Conservation (phyloP, 1,284 basidiomycete species). For the Chiua sp. region DNA sequence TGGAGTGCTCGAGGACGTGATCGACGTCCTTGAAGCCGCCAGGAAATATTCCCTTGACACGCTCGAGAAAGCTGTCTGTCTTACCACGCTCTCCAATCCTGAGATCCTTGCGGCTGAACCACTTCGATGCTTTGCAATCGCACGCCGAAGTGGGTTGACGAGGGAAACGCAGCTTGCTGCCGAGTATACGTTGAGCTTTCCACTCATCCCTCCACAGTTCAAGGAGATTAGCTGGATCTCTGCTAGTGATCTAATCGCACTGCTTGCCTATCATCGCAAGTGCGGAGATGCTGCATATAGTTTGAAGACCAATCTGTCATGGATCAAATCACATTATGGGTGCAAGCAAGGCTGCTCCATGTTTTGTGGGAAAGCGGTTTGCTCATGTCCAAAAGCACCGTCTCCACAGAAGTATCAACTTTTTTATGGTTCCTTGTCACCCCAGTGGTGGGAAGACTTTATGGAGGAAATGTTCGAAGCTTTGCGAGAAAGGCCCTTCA, state of each 20-base stretch:
- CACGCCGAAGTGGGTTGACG: constrained; percentile 3
- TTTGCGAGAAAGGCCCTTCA: constrained; percentile 8
- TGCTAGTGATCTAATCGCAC: constrained; percentile 19
- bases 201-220: constrained; percentile 19
- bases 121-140: constrained; percentile 26
- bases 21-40: constrained; percentile 22
- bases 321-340: constrained; percentile 25
- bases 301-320: constrained; percentile 10
- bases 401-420: not conserved
- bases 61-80: constrained; percentile 20
- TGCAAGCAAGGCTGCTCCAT: not conserved
- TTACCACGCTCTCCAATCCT: constrained; percentile 16
- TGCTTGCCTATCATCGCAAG: constrained; percentile 26
- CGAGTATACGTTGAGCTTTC: constrained; percentile 16
- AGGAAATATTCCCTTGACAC: constrained; percentile 23
- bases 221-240: constrained; percentile 24
- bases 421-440: not conserved
- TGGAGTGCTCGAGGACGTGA: constrained; percentile 10
- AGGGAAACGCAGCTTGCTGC: constrained; percentile 20
- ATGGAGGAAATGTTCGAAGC: constrained; percentile 17
- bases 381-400: not conserved
- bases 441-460: constrained; percentile 27
- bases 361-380: constrained; percentile 7
- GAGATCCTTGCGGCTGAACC: constrained; percentile 20
- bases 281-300: constrained; percentile 19